Base-by-base conservation (phyloP, 2,329 filamentous ascomycete species). In the Exophiala xenobiotica region DNA sequence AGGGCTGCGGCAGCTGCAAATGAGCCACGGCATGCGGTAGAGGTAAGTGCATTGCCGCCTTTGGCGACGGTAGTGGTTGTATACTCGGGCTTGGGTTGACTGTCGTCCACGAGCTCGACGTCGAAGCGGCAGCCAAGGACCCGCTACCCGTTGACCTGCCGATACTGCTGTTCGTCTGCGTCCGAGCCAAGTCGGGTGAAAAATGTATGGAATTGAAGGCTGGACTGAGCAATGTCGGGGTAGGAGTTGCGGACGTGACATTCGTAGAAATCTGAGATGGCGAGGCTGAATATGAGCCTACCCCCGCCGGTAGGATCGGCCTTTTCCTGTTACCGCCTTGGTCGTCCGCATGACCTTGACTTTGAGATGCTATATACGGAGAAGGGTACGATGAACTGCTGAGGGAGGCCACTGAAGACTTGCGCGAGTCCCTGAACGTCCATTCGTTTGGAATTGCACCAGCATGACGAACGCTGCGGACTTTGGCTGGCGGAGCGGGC, bases 231-330 rank as follows among this genome's bases (percentile, higher is more conserved):
- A 59, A 22, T 55, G 64, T 49, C n/a, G 50, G 48, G 20, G 56
- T 51, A 26, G 56, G 44, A 29, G 55, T 55, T 23, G 42, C 60
- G 52, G 12, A 64, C 64, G 46, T 63, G 60, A 20, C 31, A 14
- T 27, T 19, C 3, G 70, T 67, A 11, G 64, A 65, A 1, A 66
- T 64, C 1, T 64, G 35, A n/a, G 41, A 29, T 5, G 71, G 70
- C 11, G 71, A 73, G 19, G 63, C 61, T 35, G 68, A 66, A 8
- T 63, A 57, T n/a, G 68, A 68, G 26, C 64, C 65, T 14, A 62
- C 55, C 23, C 62, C 61, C n/a, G 56, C 63, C 3, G 64, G 60
- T 9, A 51, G 47, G 44, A 63, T 60, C 6, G 54, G 51, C 6
- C 41, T 44, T 33, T 50, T 46, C 35, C 41, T 50, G 24, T 20